Conservation (phyloP, 495 filamentous ascomycete species). For the Rostrohypoxylon terebratum region DNA sequence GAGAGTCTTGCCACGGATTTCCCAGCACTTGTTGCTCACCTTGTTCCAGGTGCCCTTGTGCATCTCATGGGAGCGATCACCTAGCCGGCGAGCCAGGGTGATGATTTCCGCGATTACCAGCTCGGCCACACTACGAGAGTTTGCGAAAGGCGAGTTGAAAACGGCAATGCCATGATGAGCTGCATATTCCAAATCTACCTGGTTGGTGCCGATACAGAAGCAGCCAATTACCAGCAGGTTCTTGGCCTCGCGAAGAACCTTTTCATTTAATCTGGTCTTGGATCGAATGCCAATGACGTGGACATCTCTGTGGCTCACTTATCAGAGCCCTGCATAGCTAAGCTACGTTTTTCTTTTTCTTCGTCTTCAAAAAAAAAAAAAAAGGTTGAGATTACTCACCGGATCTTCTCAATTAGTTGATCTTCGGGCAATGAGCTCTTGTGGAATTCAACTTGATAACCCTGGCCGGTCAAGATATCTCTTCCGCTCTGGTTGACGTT, state of each 20-base stretch:
- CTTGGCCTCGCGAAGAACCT: conserved; percentile 87
- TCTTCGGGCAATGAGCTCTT: conserved; percentile 92
- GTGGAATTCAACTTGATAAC: conserved; percentile 94
- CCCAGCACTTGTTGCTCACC: conserved; percentile 95
- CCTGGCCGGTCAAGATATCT: conserved; percentile 83
- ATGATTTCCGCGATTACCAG: conserved; percentile 96
- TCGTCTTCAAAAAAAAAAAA: too few relatives aligned
- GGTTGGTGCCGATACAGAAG: conserved; percentile 99
- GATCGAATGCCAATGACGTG: conserved; percentile 99
- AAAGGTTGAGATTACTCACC: conserved; percentile 66
- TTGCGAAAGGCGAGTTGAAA: conserved; percentile 99
- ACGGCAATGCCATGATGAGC: conserved; percentile 93
- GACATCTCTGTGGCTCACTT: conserved; percentile 72
- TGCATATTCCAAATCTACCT: conserved; percentile 93
- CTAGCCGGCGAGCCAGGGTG: conserved; percentile 86
- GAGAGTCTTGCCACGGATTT: conserved; percentile 96
- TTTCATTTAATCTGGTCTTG: conserved; percentile 92
- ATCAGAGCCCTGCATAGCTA: conserved; percentile 20
- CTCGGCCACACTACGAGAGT: conserved; percentile 96
- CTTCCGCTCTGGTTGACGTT: conserved; percentile 93
- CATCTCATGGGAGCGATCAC: conserved; percentile 94
- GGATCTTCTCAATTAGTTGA: conserved; percentile 95
- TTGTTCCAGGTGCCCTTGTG: conserved; percentile 98
- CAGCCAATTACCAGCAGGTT: conserved; percentile 96
- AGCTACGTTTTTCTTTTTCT: too few relatives aligned